These are phyloP conservation scores for Pachyrhizus erosus DNA, from an alignment of 306 rosid species.

Conservation along the genomic window DNA sequence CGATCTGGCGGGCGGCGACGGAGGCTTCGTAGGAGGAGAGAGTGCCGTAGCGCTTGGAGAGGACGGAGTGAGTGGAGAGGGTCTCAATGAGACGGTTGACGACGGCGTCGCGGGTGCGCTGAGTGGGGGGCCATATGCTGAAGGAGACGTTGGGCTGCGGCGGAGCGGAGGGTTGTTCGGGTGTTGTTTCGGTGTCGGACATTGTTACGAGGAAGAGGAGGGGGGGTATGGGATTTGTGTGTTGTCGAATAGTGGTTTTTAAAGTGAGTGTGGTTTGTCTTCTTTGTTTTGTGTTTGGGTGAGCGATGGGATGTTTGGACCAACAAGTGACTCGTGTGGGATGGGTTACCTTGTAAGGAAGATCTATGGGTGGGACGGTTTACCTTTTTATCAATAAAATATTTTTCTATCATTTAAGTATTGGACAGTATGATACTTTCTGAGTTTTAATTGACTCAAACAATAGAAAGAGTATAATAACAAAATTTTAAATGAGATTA, in stretches of 20 bases:
- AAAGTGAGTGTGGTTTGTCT: neutral
- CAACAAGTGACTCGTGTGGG: neutral
- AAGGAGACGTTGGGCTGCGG: neutral
- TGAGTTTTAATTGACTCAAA: too few relatives aligned
- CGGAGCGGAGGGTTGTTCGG: constrained; percentile 6
- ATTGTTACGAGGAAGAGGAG: neutral
- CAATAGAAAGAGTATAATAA: too few relatives aligned
- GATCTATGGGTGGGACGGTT: neutral
- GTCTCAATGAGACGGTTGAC: constrained; percentile 77
- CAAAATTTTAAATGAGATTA: too few relatives aligned
- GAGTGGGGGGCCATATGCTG: constrained; percentile 89
- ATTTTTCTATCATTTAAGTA: too few relatives aligned
- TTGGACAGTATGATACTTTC: too few relatives aligned
- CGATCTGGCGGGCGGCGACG: constrained; percentile 33
- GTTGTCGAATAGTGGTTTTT: neutral
- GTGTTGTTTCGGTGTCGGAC: constrained; percentile 32
- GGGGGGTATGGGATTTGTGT: neutral
- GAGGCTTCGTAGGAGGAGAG: constrained; percentile 25
- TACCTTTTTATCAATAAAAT: too few relatives aligned
- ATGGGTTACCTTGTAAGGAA: constrained; percentile 11
- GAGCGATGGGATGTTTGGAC: neutral
- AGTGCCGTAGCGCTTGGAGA: constrained; percentile 50
- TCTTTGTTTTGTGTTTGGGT: neutral
- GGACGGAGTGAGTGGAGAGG: constrained; percentile 75
- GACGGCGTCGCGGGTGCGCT: constrained; percentile 93